Base-by-base conservation (phyloP, 2,329 filamentous ascomycete species). In the Ilyonectria destructans region DNA sequence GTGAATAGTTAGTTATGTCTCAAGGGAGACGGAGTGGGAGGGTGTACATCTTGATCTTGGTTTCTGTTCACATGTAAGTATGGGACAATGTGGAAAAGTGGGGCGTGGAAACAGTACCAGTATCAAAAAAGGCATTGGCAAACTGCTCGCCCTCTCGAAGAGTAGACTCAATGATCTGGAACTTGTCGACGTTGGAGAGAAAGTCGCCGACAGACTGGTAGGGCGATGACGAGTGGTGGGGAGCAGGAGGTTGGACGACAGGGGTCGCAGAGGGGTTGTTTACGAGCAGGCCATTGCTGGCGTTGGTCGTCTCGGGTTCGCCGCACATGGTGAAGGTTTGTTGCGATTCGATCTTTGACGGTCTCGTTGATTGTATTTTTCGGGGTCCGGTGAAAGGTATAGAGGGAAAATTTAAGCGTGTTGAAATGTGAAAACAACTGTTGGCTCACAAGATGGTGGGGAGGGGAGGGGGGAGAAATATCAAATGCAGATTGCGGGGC, bases 61-160 rank as follows among this genome's bases (percentile, higher is more conserved):
- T 75, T 56, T 74, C 74, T 70, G 54, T 67, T 29, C 58, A 40
- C 13, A 31, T n/a, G 23, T 43, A 23, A 40, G 31, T 52, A 26
- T 35, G 21, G n/a, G 49, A 26, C 6, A 40, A 40, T 35, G 55
- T 46, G 13, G 17, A 46, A 46, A 12, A 45, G 17, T 21, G 35
- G 23, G 37, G 37, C 37, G 37, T 2, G 10, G 19, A 37, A 37
- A 19, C 6, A 37, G 17, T 68, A 68, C 68, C 87, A 65, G 90
- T 93, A 77, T 93, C 91, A 80, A 95, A 96, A 85, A 89, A 93
- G 77, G 91, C 90, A 82, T 92, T 93, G 82, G 92, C 91, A 75
- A 91, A 75, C 31, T 75, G 75, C 60, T 77, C 75, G n/a, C 75
- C 75, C 55, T 77, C 75, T 58, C 75, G 58, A 10, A 77, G 65